These are phyloP conservation scores for Kwoniella newhampshirensis DNA, from an alignment of 768 basidiomycete species.

Conservation along the genomic window DNA sequence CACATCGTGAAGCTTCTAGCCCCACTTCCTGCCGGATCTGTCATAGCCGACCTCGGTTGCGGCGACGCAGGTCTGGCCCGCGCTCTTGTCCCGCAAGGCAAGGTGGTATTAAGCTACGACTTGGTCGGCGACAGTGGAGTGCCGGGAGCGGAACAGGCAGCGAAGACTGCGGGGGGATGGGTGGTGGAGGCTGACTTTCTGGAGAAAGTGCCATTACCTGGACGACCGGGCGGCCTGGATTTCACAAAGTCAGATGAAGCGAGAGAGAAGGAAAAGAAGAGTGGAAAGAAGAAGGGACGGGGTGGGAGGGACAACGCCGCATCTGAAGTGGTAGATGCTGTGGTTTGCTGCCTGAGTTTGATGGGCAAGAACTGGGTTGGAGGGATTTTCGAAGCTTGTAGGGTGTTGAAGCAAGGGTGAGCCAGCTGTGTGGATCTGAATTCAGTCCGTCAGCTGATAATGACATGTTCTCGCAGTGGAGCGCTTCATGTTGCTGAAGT, in stretches of 20 bases:
- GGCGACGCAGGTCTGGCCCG: slow-evolving; percentile 88
- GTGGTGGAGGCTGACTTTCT: slow-evolving; percentile 92
- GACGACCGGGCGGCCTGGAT: slow-evolving; percentile 53
- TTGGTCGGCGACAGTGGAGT: slow-evolving; percentile 57
- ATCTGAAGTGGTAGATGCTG: slow-evolving; percentile 83
- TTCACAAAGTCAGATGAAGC: slow-evolving; percentile 3
- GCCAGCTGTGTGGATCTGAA: slow-evolving; percentile 44
- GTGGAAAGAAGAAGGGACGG: slow-evolving; percentile 56
- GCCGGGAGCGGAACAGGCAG: slow-evolving; percentile 77
- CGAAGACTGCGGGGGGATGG: slow-evolving; percentile 60
- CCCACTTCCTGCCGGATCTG: slow-evolving; percentile 63
- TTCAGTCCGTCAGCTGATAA: not conserved
- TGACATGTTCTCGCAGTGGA: slow-evolving; percentile 30
- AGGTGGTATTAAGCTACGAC: slow-evolving; percentile 50
- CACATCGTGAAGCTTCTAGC: slow-evolving; percentile 70
- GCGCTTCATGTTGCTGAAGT: slow-evolving; percentile 54
- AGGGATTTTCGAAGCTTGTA: slow-evolving; percentile 83
- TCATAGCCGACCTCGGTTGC: slow-evolving; percentile 92
- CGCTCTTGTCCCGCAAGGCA: slow-evolving; percentile 66
- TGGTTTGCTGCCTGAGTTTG: slow-evolving; percentile 87
- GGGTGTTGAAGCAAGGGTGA: slow-evolving; percentile 79
- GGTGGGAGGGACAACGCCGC: slow-evolving; percentile 57
- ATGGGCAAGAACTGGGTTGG: slow-evolving; percentile 98
- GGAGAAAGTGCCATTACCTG: slow-evolving; percentile 75
- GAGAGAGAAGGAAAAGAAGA: not conserved